These are phyloP conservation scores for Tetracentron sinense DNA, from an alignment of 164 flowering plant species.

Conservation along the genomic window DNA sequence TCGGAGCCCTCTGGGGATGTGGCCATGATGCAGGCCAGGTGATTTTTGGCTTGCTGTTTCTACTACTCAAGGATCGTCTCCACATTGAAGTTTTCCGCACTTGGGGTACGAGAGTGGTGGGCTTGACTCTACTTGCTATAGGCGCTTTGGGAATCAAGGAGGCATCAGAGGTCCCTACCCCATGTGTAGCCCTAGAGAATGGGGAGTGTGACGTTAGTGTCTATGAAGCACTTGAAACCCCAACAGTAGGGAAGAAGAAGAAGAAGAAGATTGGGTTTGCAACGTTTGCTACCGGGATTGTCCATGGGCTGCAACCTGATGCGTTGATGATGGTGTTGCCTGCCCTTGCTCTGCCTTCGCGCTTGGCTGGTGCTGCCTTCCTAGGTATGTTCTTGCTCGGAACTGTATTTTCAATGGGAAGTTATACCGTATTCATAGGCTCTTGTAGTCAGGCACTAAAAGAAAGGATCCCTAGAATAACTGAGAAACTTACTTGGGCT, in stretches of 20 bases:
- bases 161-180: conserved; percentile 57
- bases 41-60: conserved; percentile 56
- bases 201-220: conserved; percentile 50
- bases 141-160: conserved; percentile 74
- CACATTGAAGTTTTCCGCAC: conserved; percentile 62
- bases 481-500: too few relatives aligned
- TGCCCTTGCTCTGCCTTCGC: conserved; percentile 73
- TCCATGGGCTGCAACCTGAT: conserved; percentile 79
- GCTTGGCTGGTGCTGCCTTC: conserved; percentile 70
- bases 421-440: too few relatives aligned
- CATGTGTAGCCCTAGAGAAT: too few relatives aligned
- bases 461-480: conserved; percentile 61
- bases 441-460: conserved; percentile 68
- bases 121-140: conserved; percentile 59
- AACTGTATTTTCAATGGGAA: conserved; percentile 72
- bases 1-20: conserved; percentile 84
- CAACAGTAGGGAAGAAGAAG: conserved; percentile 29
- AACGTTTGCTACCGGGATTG: conserved; percentile 74
- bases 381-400: conserved; percentile 62
- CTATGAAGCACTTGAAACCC: conserved; percentile 33
- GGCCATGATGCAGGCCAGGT: conserved; percentile 88
- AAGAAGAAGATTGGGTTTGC: conserved; percentile 74
- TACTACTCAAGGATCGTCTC: conserved; percentile 61
- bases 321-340: conserved; percentile 71
- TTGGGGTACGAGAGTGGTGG: too few relatives aligned